Percentiles rank a stretch among this genome's conserved stretches.
phyloP scores from a whole-genome alignment of 306 rosid genomes.

The Fagus crenata region DNA sequence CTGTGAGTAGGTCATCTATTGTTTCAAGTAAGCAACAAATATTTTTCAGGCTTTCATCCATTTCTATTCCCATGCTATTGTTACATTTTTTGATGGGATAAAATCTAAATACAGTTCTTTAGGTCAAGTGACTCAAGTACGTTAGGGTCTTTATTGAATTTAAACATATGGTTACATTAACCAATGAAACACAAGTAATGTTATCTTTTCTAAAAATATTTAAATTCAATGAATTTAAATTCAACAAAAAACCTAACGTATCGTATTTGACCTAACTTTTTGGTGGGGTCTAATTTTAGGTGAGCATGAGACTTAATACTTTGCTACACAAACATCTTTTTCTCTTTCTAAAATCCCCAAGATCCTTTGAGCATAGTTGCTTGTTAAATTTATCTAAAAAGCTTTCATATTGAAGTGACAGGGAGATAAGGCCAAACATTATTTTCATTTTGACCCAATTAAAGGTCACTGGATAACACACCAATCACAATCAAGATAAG shows the following conservation, averaged over 20 bases:
- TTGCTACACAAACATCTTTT: not conserved
- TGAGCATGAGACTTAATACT: slow-evolving; percentile 27
- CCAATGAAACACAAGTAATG: too few species aligned
- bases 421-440: slow-evolving; percentile 52
- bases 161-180: too few species aligned
- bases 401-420: slow-evolving; percentile 49
- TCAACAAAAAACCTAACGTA: too few species aligned
- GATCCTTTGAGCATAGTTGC: slow-evolving; percentile 31
- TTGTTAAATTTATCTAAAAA: slow-evolving; percentile 32
- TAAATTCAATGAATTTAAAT: too few species aligned
- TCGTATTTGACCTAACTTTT: too few species aligned
- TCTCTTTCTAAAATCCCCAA: slow-evolving; percentile 9
- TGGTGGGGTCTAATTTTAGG: not conserved
- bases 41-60: not conserved
- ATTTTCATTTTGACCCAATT: slow-evolving; percentile 62
- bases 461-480: slow-evolving; percentile 46
- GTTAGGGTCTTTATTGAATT: too few species aligned
- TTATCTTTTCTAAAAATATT: too few species aligned
- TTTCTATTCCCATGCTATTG: not conserved
- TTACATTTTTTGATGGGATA: not conserved
- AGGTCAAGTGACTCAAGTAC: too few species aligned
- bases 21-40: too few species aligned
- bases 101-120: too few species aligned
- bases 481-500: slow-evolving; percentile 62
- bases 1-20: not conserved